A percentile compares a stretch with the other conserved stretches of the same genome.
These are phyloP conservation scores for Oryza officinalis DNA, from an alignment of 176 grass and related monocot genomes.

Conservation along the genomic window DNA sequence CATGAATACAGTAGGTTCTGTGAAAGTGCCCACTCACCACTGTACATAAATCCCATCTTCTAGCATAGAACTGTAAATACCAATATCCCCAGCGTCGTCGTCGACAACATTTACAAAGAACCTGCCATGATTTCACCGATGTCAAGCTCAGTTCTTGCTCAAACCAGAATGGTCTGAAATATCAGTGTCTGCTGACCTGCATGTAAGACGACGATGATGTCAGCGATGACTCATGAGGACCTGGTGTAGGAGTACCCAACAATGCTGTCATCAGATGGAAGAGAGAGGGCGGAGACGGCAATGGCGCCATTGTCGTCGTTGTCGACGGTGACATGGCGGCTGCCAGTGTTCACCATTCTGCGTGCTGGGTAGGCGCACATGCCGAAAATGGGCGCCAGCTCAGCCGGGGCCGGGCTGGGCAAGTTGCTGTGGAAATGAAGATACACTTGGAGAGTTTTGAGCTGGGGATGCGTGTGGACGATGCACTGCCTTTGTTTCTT, in stretches of 20 bases:
- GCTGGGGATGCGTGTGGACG: slow-evolving; percentile 16
- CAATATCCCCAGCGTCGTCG: background rate
- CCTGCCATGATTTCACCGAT: slow-evolving; percentile 1
- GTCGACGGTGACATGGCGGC: slow-evolving; percentile 15
- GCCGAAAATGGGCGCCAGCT: slow-evolving; percentile 53
- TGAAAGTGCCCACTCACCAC: background rate
- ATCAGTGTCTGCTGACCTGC: background rate
- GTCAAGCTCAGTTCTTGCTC: background rate
- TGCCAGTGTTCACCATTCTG: slow-evolving; percentile 30
- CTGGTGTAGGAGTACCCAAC: background rate
- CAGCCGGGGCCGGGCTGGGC: slow-evolving; percentile 10
- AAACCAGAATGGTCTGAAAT: background rate
- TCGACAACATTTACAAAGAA: background rate
- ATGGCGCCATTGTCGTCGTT: background rate
- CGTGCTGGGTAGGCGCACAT: slow-evolving; percentile 23
- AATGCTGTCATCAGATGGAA: background rate
- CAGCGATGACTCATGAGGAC: background rate
- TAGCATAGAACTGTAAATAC: slow-evolving; percentile 22
- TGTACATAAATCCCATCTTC: slow-evolving; percentile 13
- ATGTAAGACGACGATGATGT: background rate
- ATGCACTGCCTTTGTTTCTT: background rate
- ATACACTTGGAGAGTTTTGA: background rate
- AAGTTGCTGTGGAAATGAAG: slow-evolving; percentile 5
- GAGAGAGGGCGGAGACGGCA: background rate
- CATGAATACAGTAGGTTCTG: slow-evolving; percentile 46